Percentiles rank a stretch among this genome's conserved stretches.
These are phyloP conservation scores for Thalia dealbata DNA, from an alignment of 176 grass and related monocot genomes.

Conservation along the genomic window DNA sequence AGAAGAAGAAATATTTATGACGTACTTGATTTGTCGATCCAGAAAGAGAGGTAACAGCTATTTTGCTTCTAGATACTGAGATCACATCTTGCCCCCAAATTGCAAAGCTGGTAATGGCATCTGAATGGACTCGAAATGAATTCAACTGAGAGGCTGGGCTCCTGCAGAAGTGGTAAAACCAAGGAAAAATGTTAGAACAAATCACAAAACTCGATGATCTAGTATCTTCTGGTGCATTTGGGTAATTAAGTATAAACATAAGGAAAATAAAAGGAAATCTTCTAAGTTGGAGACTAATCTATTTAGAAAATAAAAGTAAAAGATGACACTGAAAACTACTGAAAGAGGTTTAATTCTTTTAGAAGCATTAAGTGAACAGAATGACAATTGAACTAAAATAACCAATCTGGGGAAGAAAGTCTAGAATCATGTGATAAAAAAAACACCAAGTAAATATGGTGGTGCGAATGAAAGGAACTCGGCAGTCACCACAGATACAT, in stretches of 20 bases:
- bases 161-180: conserved; percentile 19
- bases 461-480: not conserved
- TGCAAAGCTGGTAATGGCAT: conserved; percentile 67
- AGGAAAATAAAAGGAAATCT: not conserved
- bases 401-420: too few relatives aligned
- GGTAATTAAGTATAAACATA: too few relatives aligned
- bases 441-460: not conserved
- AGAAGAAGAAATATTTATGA: conserved; percentile 1
- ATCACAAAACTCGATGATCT: not conserved
- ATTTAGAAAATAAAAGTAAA: not conserved
- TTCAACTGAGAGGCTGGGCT: conserved; percentile 49
- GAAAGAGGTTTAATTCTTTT: not conserved
- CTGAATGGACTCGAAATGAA: conserved; percentile 66
- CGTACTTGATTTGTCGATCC: conserved; percentile 49
- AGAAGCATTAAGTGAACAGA: not conserved
- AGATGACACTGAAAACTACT: not conserved
- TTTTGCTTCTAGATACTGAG: conserved; percentile 87
- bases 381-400: not conserved
- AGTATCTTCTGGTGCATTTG: too few relatives aligned
- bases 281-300: not conserved
- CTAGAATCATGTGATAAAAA: too few relatives aligned
- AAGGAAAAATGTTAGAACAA: not conserved
- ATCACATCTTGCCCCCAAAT: conserved; percentile 70
- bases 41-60: conserved; percentile 58
- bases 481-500: not conserved